Evolutionary conservation across 2,329 filamentous ascomycete genomes (phyloP), one percentile per base, ranked within the genome.

Genomic region (Fusarium heterosporum): DNA sequence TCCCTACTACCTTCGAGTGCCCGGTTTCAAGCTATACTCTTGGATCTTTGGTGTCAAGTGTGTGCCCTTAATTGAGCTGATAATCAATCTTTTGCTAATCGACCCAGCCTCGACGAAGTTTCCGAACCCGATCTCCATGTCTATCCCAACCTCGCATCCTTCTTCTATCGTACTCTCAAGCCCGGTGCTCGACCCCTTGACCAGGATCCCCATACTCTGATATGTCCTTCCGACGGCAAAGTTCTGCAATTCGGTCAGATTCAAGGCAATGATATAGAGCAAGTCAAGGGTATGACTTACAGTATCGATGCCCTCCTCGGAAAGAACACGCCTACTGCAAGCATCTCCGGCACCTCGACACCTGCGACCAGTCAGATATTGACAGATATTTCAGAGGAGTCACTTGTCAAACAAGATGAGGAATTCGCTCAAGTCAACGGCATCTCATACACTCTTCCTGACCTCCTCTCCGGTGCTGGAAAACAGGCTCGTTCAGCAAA

Each of bases 241-340:
- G 86, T 99, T 43, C 86, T 99, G 26, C 95, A 98, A 73, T 97
- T 93, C 72, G 96, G 96, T 12, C 89, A 89, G 71, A 97, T 99
- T 57, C 91, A 96, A 73, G 89, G 94, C 73, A 94, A 95, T 46
- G 93, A 97, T 74, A 96, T 99, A 41, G 96, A 99, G 78, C 96
- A 99, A 80, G 95, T 99, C 67, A 99, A 99, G 80, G 96, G 96
- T 61, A 96, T 99, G 85, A 99, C 96, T 1, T 99, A 99, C 80
- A 97, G 90, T 69, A 87, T 99, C 54, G 96, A 99, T 76, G 94
- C 96, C 9, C 85, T 99, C 3, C 85, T 99, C 3, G 96, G 96
- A 50, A 89, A 87, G 67, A 82, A 83, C 63, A 86, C 84, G 8
- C 86, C 86, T 36, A 76, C 83, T 7, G 78, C 85, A 17, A 87